Conservation (phyloP, 495 filamentous ascomycete genomes). For the Hypomontagnella monticulosa region DNA sequence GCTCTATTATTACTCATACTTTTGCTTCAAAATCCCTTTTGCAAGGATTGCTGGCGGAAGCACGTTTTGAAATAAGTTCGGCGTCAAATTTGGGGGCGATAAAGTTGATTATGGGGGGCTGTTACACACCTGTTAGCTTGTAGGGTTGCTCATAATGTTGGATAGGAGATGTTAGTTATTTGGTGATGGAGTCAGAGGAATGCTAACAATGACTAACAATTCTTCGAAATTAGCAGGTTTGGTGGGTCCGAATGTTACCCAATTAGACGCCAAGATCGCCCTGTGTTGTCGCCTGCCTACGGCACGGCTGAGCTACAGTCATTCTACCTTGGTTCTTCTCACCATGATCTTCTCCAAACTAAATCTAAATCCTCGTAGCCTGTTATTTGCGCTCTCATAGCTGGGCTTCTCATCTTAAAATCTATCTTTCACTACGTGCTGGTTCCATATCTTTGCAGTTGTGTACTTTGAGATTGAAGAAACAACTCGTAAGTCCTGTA, state of each 20-base stretch:
- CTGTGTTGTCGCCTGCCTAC: neutral
- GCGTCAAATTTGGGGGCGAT: neutral
- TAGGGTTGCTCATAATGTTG: too few species aligned
- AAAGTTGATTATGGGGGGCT: neutral
- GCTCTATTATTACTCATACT: neutral
- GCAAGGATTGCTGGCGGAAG: too few species aligned
- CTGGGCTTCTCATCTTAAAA: neutral
- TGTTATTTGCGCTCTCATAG: neutral
- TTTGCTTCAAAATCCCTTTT: neutral
- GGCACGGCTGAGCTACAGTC: neutral
- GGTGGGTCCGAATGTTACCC: neutral
- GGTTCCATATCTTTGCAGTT: neutral
- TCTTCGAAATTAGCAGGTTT: neutral
- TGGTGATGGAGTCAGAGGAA: neutral
- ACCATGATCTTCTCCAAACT: neutral
- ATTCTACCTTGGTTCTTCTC: neutral
- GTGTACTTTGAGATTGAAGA: neutral
- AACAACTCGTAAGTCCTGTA: neutral
- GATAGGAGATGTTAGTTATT: constrained; percentile 1
- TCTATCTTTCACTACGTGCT: constrained; percentile 1
- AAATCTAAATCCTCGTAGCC: neutral
- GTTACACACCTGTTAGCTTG: neutral
- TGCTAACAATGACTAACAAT: constrained; percentile 22
- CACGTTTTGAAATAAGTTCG: neutral
- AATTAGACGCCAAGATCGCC: constrained; percentile 1